Percentiles rank a stretch among this genome's conserved stretches.
These are phyloP conservation scores for Linum usitatissimum DNA, from an alignment of 345 rosid species.

Conservation along the genomic window DNA sequence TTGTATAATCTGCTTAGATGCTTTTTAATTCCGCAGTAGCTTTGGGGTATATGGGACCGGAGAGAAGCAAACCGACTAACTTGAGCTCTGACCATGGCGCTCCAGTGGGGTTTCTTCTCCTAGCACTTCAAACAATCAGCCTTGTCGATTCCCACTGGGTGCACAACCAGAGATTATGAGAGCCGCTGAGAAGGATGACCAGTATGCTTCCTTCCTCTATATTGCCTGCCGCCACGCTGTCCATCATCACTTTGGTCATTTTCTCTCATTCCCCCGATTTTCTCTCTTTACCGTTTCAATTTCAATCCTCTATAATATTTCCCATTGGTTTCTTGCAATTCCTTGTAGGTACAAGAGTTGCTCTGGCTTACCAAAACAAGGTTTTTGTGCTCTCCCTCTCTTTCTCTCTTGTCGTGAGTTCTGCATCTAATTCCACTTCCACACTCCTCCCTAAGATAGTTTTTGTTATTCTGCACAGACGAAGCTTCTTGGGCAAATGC, in stretches of 20 bases:
- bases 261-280: slow-evolving; percentile 2
- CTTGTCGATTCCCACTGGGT: slow-evolving; percentile 49
- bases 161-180: slow-evolving; percentile 96
- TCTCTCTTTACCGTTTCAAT: slow-evolving; percentile 1
- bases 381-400: slow-evolving; percentile 18
- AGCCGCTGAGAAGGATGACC: slow-evolving; percentile 97
- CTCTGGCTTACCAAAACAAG: slow-evolving; percentile 90
- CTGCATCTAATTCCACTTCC: neutral
- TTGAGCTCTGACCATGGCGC: neutral
- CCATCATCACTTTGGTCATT: slow-evolving; percentile 65
- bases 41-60: neutral
- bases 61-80: neutral
- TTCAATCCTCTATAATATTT: neutral
- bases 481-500: slow-evolving; percentile 82
- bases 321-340: neutral
- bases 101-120: neutral
- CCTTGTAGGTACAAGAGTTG: slow-evolving; percentile 61
- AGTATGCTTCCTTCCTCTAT: slow-evolving; percentile 78
- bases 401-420: neutral
- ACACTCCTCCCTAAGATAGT: neutral
- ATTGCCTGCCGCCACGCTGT: slow-evolving; percentile 95
- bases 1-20: too few relatives aligned
- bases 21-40: neutral
- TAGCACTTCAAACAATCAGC: slow-evolving; percentile 14
- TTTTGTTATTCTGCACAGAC: slow-evolving; percentile 42